These are phyloP conservation scores for Pelargonium exstipulatum DNA, from an alignment of 441 rosid species.

Conservation along the genomic window DNA sequence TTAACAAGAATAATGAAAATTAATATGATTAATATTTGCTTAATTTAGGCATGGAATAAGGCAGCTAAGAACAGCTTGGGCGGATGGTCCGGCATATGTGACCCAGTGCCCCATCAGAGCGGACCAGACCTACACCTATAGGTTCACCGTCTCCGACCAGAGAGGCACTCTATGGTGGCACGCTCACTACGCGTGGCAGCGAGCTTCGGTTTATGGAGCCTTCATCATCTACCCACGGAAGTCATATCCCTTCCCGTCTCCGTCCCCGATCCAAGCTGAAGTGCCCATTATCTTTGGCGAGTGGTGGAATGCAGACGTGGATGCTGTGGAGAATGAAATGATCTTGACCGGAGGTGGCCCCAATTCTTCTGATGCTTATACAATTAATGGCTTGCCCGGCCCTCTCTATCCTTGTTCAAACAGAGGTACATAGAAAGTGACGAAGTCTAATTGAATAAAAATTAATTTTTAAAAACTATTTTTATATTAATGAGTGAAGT, in stretches of 20 bases:
- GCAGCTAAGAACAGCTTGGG: conserved; percentile 59
- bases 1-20: too few species aligned
- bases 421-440: conserved; percentile 42
- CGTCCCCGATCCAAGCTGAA: conserved; percentile 45
- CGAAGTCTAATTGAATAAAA: neutral
- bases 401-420: conserved; percentile 56
- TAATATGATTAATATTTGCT: too few species aligned
- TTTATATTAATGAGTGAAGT: too few species aligned
- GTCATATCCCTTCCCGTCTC: conserved; percentile 45
- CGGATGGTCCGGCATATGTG: conserved; percentile 62
- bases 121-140: conserved; percentile 48
- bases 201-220: conserved; percentile 61
- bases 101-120: conserved; percentile 59
- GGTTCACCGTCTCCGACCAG: conserved; percentile 45
- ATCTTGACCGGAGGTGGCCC: conserved; percentile 40
- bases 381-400: conserved; percentile 62
- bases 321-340: conserved; percentile 44
- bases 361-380: too few species aligned
- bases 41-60: conserved; percentile 61
- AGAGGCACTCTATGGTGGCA: conserved; percentile 64
- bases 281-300: conserved; percentile 59
- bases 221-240: conserved; percentile 51
- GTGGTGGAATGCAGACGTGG: conserved; percentile 60
- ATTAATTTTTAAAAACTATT: too few species aligned
- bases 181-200: conserved; percentile 62